Evolutionary conservation across 768 basidiomycete genomes (phyloP).

Genomic region (Psilocybe subaeruginosa): DNA sequence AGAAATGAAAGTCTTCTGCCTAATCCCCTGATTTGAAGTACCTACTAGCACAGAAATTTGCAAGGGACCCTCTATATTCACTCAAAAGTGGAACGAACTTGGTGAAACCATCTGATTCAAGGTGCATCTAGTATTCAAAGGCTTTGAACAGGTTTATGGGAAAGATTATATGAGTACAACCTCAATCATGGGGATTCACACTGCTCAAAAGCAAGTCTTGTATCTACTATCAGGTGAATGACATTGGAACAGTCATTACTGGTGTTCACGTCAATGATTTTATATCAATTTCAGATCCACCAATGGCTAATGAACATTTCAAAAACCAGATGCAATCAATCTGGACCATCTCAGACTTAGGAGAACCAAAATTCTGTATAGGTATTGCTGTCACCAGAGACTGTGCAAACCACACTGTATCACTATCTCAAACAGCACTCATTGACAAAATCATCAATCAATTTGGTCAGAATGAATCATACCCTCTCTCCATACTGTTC

Average conservation of each 20-base stretch:
- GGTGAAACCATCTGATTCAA: slow-evolving; percentile 35
- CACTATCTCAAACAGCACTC: slow-evolving; percentile 26
- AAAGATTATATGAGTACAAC: slow-evolving; percentile 44
- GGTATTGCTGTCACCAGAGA: slow-evolving; percentile 40
- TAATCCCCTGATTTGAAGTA: slow-evolving; percentile 22
- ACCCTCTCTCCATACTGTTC: slow-evolving; percentile 11
- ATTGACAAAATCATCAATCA: slow-evolving; percentile 29
- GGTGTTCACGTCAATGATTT: slow-evolving; percentile 39
- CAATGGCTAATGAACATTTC: slow-evolving; percentile 3
- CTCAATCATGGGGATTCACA: slow-evolving; percentile 32
- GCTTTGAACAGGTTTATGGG: slow-evolving; percentile 43
- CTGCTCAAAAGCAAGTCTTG: slow-evolving; percentile 34
- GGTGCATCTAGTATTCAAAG: slow-evolving; percentile 42
- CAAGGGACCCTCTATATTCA: slow-evolving; percentile 14
- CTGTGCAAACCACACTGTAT: slow-evolving; percentile 13
- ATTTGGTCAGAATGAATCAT: slow-evolving; percentile 27
- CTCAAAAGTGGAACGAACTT: slow-evolving; percentile 23
- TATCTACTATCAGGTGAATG: slow-evolving; percentile 28
- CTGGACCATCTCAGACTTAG: slow-evolving; percentile 29
- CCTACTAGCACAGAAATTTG: slow-evolving; percentile 25
- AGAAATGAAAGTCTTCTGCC: slow-evolving; percentile 29
- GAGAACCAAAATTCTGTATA: slow-evolving; percentile 31
- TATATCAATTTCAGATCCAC: slow-evolving; percentile 10
- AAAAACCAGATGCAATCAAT: slow-evolving; percentile 7
- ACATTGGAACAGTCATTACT: slow-evolving; percentile 25